These are phyloP conservation scores for Aspergillus transmontanensis DNA, from an alignment of 2,329 filamentous ascomycete genomes.

Conservation along the genomic window DNA sequence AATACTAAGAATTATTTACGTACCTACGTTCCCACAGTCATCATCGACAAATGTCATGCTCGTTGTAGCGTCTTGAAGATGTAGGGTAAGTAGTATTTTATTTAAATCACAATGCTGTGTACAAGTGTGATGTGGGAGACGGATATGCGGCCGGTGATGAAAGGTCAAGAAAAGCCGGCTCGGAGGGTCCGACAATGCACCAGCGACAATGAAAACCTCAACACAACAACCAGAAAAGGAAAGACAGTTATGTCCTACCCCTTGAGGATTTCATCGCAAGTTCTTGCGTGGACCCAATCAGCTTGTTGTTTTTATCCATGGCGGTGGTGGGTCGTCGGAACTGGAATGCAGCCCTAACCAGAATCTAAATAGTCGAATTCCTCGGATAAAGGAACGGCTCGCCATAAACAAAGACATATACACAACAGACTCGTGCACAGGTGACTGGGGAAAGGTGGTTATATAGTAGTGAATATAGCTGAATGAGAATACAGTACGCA, in stretches of 20 bases:
- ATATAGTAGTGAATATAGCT: too few species aligned
- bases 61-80: too few species aligned
- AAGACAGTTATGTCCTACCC: neutral
- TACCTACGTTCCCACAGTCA: fast-evolving
- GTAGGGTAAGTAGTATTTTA: too few species aligned
- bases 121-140: too few species aligned
- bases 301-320: too few species aligned
- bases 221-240: neutral
- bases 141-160: too few species aligned
- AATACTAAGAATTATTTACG: too few species aligned
- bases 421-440: too few species aligned
- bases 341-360: neutral
- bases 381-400: neutral
- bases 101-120: too few species aligned
- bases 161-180: neutral
- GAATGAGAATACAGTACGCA: too few species aligned
- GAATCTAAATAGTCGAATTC: neutral
- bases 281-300: neutral
- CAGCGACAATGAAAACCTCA: neutral
- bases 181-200: neutral
- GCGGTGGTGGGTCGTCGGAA: neutral
- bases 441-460: too few species aligned
- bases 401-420: neutral
- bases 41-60: too few species aligned
- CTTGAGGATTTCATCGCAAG: neutral